These are phyloP conservation scores for Tritrichomonas musculus DNA, from an alignment of 208 protist genomes.

Conservation along the genomic window DNA sequence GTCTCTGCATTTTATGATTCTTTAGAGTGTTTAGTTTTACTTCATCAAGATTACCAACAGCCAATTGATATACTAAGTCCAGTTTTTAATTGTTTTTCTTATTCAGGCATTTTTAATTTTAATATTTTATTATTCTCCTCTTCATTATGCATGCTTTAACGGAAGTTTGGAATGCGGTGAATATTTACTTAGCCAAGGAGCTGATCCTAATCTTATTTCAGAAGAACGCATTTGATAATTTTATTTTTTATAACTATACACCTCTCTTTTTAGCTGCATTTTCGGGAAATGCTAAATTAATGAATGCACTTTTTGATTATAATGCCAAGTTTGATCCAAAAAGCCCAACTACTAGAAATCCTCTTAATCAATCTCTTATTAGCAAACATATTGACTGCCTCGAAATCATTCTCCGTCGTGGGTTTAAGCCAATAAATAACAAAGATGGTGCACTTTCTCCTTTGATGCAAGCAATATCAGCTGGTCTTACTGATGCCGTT, in stretches of 20 bases:
- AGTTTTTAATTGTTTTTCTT: no score
- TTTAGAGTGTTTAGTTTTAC: not conserved
- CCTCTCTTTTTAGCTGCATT: not conserved
- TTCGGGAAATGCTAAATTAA: not conserved
- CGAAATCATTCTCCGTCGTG: not conserved
- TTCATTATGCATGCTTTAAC: slow-evolving; percentile 1
- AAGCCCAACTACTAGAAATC: not conserved
- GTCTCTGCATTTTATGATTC: not conserved
- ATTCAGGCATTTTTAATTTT: no score
- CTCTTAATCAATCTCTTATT: not conserved
- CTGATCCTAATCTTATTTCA: not conserved
- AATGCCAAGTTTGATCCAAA: not conserved
- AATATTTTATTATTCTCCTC: not conserved
- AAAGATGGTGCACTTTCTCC: not conserved
- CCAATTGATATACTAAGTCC: no score
- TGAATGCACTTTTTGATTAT: not conserved
- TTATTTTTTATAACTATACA: no score
- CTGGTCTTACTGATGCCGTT: not conserved
- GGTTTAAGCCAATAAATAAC: not conserved
- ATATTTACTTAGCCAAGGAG: not conserved
- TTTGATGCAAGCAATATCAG: not conserved
- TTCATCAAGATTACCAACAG: not conserved
- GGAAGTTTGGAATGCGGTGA: not conserved
- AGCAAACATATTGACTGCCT: not conserved
- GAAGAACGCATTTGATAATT: no score